A percentile compares a stretch with the other conserved stretches of the same genome.
phyloP scores from a whole-genome alignment of 225 moss, liverwort and hornwort species.

The Physcomitrium patens region DNA sequence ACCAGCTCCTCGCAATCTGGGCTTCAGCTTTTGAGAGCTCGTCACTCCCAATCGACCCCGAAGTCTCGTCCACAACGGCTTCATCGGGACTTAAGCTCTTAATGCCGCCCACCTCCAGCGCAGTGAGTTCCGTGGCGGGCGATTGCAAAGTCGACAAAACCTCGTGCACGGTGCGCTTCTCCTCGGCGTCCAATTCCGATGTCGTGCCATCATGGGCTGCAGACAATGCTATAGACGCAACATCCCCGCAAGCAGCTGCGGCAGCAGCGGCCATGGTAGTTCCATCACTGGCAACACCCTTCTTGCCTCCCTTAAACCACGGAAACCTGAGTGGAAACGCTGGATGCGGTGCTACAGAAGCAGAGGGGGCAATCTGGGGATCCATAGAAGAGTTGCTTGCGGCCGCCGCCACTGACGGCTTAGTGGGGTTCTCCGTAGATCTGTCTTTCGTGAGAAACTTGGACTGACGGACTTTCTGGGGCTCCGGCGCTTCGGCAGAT shows the following conservation, averaged over 20 bases:
- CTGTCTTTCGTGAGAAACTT: conserved; percentile 31
- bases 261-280: conserved; percentile 22
- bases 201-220: conserved; percentile 37
- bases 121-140: conserved; percentile 36
- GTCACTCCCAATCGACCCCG: conserved; percentile 8
- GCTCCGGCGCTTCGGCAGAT: conserved; percentile 30
- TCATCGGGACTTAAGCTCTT: conserved; percentile 19
- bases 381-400: conserved; percentile 30
- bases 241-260: conserved; percentile 27
- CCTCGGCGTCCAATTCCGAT: conserved; percentile 35
- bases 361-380: conserved; percentile 30
- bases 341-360: conserved; percentile 27
- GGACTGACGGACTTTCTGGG: conserved; percentile 38
- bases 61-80: conserved; percentile 2
- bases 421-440: conserved; percentile 25
- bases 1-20: conserved; percentile 52
- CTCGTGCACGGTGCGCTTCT: conserved; percentile 46
- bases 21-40: conserved; percentile 42
- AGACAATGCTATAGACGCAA: conserved; percentile 43
- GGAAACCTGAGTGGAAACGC: conserved; percentile 44
- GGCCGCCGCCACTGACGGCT: conserved; percentile 23
- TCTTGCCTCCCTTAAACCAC: conserved; percentile 50
- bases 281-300: conserved; percentile 27
- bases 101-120: conserved; percentile 29
- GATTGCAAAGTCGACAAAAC: conserved; percentile 48